Evolutionary conservation across 768 basidiomycete genomes (phyloP).

Genomic region (Xerocomus brunneocitrinus): DNA sequence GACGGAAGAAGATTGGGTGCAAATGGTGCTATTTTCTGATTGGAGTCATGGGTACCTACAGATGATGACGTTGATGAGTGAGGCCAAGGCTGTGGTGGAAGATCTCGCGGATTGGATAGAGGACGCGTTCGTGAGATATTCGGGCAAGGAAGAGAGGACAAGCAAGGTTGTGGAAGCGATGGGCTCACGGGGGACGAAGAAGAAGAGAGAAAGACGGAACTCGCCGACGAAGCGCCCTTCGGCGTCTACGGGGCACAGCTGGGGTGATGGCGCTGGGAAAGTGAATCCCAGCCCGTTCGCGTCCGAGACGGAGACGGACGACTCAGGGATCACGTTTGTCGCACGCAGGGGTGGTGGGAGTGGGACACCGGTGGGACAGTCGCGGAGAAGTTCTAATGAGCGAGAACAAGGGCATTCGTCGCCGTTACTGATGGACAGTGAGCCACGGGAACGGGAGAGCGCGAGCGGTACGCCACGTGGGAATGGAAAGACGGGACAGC

Average conservation of each 20-base stretch:
- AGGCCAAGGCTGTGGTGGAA: slow-evolving; percentile 72
- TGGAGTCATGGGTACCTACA: slow-evolving; percentile 98
- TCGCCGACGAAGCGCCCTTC: slow-evolving; percentile 23
- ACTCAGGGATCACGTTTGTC: slow-evolving; percentile 66
- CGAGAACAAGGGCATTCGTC: slow-evolving; percentile 16
- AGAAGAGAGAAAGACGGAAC: slow-evolving; percentile 22
- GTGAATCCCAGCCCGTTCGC: slow-evolving; percentile 30
- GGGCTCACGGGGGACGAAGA: slow-evolving; percentile 19
- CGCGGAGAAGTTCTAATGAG: slow-evolving; percentile 22
- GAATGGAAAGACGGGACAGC: slow-evolving; percentile 52
- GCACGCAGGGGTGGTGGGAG: slow-evolving; percentile 45
- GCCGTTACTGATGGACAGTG: slow-evolving; percentile 5
- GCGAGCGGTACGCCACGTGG: slow-evolving; percentile 25
- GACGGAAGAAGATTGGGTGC: slow-evolving; percentile 91
- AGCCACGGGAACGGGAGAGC: slow-evolving; percentile 25
- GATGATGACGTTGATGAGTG: slow-evolving; percentile 84
- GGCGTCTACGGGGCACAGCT: neutral
- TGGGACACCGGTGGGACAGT: slow-evolving; percentile 22
- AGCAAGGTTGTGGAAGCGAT: slow-evolving; percentile 16
- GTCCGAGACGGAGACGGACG: slow-evolving; percentile 65
- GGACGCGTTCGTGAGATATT: slow-evolving; percentile 54
- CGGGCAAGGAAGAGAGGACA: slow-evolving; percentile 25
- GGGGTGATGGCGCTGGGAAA: slow-evolving; percentile 4
- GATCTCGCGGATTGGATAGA: slow-evolving; percentile 92
- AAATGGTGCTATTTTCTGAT: slow-evolving; percentile 87